phyloP scores from a whole-genome alignment of 2,329 filamentous ascomycete species.

The Aspergillus cejpii region DNA sequence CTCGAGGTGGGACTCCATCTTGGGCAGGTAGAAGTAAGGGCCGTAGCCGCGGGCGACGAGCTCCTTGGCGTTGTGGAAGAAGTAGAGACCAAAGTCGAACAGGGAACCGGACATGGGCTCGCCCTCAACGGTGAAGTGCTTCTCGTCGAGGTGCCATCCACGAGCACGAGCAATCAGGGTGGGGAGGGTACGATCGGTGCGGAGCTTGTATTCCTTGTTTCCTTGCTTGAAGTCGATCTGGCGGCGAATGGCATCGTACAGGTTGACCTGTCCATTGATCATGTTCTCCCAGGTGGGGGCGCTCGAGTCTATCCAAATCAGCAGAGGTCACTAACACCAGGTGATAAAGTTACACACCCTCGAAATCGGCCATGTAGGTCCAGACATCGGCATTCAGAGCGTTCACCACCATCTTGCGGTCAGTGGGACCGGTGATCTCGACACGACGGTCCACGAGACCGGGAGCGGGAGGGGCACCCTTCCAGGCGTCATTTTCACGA shows the following conservation, averaged over 20 bases:
- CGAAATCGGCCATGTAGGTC: constrained; percentile 99
- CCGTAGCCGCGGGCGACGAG: constrained; percentile 75
- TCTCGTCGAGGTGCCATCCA: constrained; percentile 98
- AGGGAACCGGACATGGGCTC: constrained; percentile 87
- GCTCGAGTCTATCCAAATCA: constrained; percentile 62
- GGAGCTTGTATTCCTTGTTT: constrained; percentile 93
- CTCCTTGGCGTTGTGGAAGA: constrained; percentile 96
- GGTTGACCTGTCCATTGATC: constrained; percentile 95
- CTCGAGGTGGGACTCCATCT: constrained; percentile 97
- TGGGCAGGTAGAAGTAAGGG: constrained; percentile 96
- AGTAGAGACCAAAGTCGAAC: constrained; percentile 98
- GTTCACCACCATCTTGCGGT: constrained; percentile 99
- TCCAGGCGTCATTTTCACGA: constrained; percentile 90
- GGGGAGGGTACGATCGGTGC: constrained; percentile 76
- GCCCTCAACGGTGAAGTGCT: constrained; percentile 92
- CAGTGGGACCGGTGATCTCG: constrained; percentile 94
- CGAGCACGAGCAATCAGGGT: constrained; percentile 91
- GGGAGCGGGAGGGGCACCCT: constrained; percentile 80
- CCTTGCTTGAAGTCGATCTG: constrained; percentile 96
- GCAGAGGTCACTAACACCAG: not conserved
- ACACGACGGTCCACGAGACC: constrained; percentile 88
- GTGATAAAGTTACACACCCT: constrained; percentile 55
- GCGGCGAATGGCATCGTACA: constrained; percentile 89
- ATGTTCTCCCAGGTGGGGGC: constrained; percentile 99
- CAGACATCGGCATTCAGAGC: constrained; percentile 92